phyloP scores from a whole-genome alignment of 1,284 basidiomycete genomes.

The Cutaneotrichosporon dermatis region DNA sequence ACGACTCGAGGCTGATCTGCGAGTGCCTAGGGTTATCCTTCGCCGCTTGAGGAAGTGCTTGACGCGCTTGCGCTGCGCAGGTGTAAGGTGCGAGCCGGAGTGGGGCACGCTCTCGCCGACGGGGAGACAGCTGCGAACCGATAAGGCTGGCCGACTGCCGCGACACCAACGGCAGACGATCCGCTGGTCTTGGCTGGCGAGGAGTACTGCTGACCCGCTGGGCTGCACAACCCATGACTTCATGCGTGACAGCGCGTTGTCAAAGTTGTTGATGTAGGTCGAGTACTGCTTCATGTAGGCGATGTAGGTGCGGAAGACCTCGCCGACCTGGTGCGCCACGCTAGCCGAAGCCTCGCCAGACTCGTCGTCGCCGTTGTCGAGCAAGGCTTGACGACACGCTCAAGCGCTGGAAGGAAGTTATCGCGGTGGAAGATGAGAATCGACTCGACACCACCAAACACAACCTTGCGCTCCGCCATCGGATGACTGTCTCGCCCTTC shows the following conservation, averaged over 20 bases:
- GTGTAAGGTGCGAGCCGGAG: conserved; percentile 52
- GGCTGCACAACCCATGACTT: conserved; percentile 63
- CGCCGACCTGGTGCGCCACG: conserved; percentile 76
- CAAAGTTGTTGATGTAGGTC: conserved; percentile 94
- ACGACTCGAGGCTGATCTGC: conserved; percentile 94
- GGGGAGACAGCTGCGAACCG: conserved; percentile 59
- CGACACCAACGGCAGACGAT: conserved; percentile 15
- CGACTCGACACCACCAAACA: conserved; percentile 87
- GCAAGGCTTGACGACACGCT: conserved; percentile 66
- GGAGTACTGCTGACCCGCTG: background rate
- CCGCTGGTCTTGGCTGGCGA: background rate
- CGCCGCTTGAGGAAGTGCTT: conserved; percentile 68
- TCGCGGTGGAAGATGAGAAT: conserved; percentile 87
- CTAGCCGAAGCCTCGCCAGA: conserved; percentile 68
- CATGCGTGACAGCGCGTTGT: conserved; percentile 79
- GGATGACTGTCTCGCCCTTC: conserved; percentile 66
- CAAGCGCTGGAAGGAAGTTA: conserved; percentile 84
- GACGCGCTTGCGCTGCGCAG: conserved; percentile 78
- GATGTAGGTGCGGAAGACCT: conserved; percentile 84
- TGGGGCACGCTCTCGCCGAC: conserved; percentile 36
- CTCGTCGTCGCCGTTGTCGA: conserved; percentile 60
- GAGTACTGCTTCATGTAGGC: conserved; percentile 98
- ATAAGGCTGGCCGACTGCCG: conserved; percentile 34
- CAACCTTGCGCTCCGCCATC: conserved; percentile 74
- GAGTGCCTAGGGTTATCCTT: conserved; percentile 71